Evolutionary conservation across 768 basidiomycete genomes (phyloP).

Genomic region (Auricularia sp.): DNA sequence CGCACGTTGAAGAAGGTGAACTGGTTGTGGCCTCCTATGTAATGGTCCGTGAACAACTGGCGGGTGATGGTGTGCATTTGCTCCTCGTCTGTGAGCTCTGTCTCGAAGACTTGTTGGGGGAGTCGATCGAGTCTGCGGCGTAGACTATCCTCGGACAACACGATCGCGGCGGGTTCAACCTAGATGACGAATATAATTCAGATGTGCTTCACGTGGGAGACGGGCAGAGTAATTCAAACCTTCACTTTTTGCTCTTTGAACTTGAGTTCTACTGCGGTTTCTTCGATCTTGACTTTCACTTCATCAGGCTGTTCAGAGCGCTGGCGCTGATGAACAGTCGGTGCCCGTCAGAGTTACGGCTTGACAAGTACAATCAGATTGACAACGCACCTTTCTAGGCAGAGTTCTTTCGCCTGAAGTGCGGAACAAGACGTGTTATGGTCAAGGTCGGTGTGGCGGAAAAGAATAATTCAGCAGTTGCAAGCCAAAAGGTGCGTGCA

Average conservation of each 20-base stretch:
- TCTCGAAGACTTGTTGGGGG: not conserved
- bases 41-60: not conserved
- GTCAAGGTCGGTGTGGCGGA: too few relatives aligned
- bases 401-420: too few relatives aligned
- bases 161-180: not conserved
- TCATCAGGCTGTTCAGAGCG: not conserved
- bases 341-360: too few relatives aligned
- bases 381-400: too few relatives aligned
- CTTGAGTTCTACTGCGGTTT: constrained; percentile 37
- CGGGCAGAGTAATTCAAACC: not conserved
- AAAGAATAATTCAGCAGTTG: not conserved
- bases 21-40: not conserved
- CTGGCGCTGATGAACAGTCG: too few relatives aligned
- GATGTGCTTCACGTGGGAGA: not conserved
- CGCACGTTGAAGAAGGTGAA: not conserved
- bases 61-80: not conserved
- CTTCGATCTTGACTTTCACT: constrained; percentile 25
- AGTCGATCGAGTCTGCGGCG: not conserved
- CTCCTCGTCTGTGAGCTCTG: not conserved
- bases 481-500: too few relatives aligned
- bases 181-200: not conserved
- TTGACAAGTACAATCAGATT: too few relatives aligned
- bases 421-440: too few relatives aligned
- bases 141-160: not conserved
- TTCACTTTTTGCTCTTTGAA: not conserved